A percentile compares a stretch with the other conserved stretches of the same genome.
These are phyloP conservation scores for Galerina marginata DNA, from an alignment of 768 basidiomycete genomes.

Conservation along the genomic window DNA sequence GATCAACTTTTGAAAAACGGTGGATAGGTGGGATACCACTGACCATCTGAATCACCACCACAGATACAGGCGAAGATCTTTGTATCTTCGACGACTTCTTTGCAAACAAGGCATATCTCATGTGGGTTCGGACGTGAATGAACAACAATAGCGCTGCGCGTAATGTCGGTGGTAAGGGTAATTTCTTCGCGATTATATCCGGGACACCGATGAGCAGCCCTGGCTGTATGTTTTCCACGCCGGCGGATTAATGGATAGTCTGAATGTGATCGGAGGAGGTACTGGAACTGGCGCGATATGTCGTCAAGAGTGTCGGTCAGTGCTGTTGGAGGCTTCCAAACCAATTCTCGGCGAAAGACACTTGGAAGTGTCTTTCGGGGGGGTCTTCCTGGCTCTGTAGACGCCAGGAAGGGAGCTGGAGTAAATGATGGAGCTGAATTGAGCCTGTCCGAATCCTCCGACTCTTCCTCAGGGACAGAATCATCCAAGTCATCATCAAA, in stretches of 20 bases:
- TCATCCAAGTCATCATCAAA: neutral
- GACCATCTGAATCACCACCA: neutral
- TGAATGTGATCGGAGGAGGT: neutral
- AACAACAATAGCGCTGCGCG: slow-evolving; percentile 9
- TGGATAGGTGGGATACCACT: neutral
- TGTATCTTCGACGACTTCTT: slow-evolving; percentile 11
- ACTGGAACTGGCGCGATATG: slow-evolving; percentile 11
- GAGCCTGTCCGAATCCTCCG: too few species aligned
- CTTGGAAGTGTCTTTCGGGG: neutral
- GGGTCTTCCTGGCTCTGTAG: neutral
- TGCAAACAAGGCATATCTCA: slow-evolving; percentile 13
- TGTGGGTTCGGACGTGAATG: slow-evolving; percentile 4
- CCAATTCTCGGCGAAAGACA: neutral
- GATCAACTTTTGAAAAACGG: too few species aligned
- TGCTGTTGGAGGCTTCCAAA: slow-evolving; percentile 5
- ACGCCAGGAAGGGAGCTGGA: neutral
- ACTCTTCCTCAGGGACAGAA: too few species aligned
- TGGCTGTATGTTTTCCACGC: neutral
- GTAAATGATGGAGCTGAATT: neutral
- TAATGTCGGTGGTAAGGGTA: slow-evolving; percentile 8
- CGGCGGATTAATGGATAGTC: neutral
- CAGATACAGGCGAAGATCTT: slow-evolving; percentile 9
- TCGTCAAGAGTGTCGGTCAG: neutral
- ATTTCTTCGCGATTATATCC: slow-evolving; percentile 13
- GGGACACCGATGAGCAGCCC: slow-evolving; percentile 7